phyloP scores from a whole-genome alignment of 306 rosid species.

The Cicer pinnatifidum region DNA sequence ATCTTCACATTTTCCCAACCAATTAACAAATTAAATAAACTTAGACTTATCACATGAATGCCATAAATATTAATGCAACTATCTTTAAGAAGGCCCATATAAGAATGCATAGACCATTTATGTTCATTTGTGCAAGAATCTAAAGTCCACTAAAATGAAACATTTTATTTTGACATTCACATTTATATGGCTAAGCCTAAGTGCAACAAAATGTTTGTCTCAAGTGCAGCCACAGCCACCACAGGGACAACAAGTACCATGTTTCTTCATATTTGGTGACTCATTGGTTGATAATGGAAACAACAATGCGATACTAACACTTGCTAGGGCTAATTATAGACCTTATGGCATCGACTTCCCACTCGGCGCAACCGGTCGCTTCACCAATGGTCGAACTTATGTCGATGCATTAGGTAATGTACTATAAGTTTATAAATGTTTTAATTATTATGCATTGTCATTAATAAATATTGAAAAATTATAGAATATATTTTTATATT shows the following conservation, averaged over 20 bases:
- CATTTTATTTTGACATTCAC: conserved; percentile 38
- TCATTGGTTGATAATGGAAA: conserved; percentile 95
- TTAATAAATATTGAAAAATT: no score
- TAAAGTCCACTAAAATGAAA: conserved; percentile 39
- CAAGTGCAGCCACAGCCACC: conserved; percentile 47
- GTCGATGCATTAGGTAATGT: conserved; percentile 81
- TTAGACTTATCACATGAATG: conserved; percentile 45
- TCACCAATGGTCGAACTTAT: conserved; percentile 89
- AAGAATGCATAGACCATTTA: conserved; percentile 35
- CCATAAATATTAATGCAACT: conserved; percentile 35
- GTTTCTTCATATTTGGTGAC: conserved; percentile 94
- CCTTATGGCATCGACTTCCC: conserved; percentile 93
- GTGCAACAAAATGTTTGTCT: conserved; percentile 54
- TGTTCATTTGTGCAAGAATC: neutral
- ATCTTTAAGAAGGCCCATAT: neutral
- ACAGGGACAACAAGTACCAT: conserved; percentile 64
- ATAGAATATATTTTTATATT: no score
- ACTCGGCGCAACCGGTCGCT: conserved; percentile 81
- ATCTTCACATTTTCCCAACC: conserved; percentile 43
- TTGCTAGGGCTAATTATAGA: conserved; percentile 87
- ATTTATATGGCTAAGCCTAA: conserved; percentile 48
- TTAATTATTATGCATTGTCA: no score
- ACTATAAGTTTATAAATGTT: neutral
- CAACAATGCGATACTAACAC: conserved; percentile 66
- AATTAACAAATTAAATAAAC: conserved; percentile 28